Evolutionary conservation across 495 filamentous ascomycete genomes (phyloP), one percentile per base, ranked within the genome.

Genomic region (Pyrenopolyporus hunteri): DNA sequence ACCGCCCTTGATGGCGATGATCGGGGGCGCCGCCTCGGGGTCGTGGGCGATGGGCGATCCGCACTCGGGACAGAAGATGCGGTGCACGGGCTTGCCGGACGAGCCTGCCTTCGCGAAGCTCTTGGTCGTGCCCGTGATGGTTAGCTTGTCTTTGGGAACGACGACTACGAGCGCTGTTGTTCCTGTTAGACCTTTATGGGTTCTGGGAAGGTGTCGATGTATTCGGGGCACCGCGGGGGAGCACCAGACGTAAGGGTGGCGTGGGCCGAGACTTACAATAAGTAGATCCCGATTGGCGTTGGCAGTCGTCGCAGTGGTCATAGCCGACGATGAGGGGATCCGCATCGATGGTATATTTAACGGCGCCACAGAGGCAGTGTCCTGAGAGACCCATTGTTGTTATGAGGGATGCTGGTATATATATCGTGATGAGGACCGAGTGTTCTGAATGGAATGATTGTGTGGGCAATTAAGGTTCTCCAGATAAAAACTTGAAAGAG

Each of bases 291-390:
- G 76, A 79, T 73, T 89, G 86, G 63, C 86, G 84, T 70, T 89
- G 86, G 78, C 86, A 89, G 70, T 88, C 86, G 63, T 89, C 86
- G 66, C 86, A 89, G 77, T 89, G 86, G 65, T 89, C 86, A 68
- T 88, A 88, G 63, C 78, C 85, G 23, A 80, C 81, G 58, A 85
- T 40, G 49, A 82, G 31, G 33, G 85, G 85, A 10, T 85, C 82
- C 23, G 82, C 69, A 67, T 83, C 82, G 37, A 76, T 79, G 59
- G 73, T 80, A 80, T 86, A 88, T 53, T 81, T 89, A 74, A 87
- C 85, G 59, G 82, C 80, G 63, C 84, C 83, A 79, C 86, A 89
- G 50, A 89, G 85, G 71, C 86, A 89, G 80, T 89, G 86, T 64
- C 86, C 86, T 40, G 83, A 76, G 61, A 89, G 74, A 82, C 77